Percentiles rank a stretch among this genome's conserved stretches.
These are phyloP conservation scores for Datisca glomerata DNA, from an alignment of 306 rosid species.

Conservation along the genomic window DNA sequence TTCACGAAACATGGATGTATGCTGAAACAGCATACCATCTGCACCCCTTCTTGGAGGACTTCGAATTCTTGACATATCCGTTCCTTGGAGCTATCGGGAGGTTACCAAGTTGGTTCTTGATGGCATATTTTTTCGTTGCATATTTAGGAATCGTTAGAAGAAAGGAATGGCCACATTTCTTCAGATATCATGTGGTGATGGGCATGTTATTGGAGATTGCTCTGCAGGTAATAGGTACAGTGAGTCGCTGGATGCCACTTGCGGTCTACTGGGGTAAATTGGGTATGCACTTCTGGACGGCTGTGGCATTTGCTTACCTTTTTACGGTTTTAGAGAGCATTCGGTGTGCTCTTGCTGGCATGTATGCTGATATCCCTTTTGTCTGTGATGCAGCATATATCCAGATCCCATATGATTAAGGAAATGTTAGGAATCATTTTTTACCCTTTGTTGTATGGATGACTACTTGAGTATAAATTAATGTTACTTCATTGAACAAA, in stretches of 20 bases:
- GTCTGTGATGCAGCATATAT: constrained; percentile 82
- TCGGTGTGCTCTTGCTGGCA: constrained; percentile 80
- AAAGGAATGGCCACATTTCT: constrained; percentile 97
- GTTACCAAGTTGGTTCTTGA: constrained; percentile 86
- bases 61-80: constrained; percentile 63
- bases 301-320: constrained; percentile 42
- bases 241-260: constrained; percentile 89
- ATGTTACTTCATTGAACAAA: too few relatives aligned
- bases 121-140: constrained; percentile 82
- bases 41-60: constrained; percentile 54
- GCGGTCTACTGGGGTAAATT: constrained; percentile 71
- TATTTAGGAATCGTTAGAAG: constrained; percentile 91
- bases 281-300: constrained; percentile 95
- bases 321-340: constrained; percentile 72
- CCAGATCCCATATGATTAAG: constrained; percentile 83
- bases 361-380: constrained; percentile 91
- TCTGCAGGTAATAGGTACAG: constrained; percentile 80
- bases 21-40: constrained; percentile 85
- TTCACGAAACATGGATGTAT: constrained; percentile 97
- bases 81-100: constrained; percentile 66
- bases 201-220: constrained; percentile 92
- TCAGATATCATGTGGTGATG: constrained; percentile 83
- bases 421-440: not conserved
- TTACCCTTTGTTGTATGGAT: not conserved
- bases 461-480: too few relatives aligned